Base-by-base conservation (phyloP, 2,329 filamentous ascomycete genomes). In the Aureobasidium mangrovei region DNA sequence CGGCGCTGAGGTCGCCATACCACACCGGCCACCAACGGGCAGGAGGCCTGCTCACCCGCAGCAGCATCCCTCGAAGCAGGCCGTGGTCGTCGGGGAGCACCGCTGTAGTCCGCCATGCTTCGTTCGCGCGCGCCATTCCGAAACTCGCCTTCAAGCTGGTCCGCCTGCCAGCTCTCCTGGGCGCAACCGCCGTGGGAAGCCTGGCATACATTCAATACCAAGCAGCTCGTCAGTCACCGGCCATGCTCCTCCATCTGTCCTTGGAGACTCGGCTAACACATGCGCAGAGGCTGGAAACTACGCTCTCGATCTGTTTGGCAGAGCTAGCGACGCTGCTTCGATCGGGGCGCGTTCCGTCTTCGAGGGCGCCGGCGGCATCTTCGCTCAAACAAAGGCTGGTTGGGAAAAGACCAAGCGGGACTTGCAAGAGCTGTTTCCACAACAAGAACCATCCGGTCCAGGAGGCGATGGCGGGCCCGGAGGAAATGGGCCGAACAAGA, bases 181-280 rank as follows among this genome's bases (percentile, higher is more conserved):
- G 91, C 40, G 90, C 89, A 40, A 80, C 91, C 44, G 88, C 90
- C 65, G 81, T 98, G 60, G 91, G 88, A 10, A 88, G 87, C 2
- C 74, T 94, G 56, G 90, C 90, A 28, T 98, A 95, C 79, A 74
- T 98, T 46, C 93, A 98, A 68, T 97, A 98, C 68, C 93, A 98
- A 71, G 91, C 93, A 59, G 83, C 64, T 81, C 53, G 48, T 52
- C 38, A 35, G 48, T 52, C 39, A 35, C 32, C 18, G 18, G 18
- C 18, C 18, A 12, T 4, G 8, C 27, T 8, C 8, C 5, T 8
- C n/a, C 2, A n/a, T n/a, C 1, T 12, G 29, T 5, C 18, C 8
- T 2, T 7, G 10, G 4, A 1, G 7, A 40, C 31, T 24, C 18
- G 18, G 28, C 46, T 49, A 7, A 49, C n/a, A 4, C 4, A 9